phyloP scores from a whole-genome alignment of 2,329 filamentous ascomycete genomes.

The Penicillium concentricum region DNA sequence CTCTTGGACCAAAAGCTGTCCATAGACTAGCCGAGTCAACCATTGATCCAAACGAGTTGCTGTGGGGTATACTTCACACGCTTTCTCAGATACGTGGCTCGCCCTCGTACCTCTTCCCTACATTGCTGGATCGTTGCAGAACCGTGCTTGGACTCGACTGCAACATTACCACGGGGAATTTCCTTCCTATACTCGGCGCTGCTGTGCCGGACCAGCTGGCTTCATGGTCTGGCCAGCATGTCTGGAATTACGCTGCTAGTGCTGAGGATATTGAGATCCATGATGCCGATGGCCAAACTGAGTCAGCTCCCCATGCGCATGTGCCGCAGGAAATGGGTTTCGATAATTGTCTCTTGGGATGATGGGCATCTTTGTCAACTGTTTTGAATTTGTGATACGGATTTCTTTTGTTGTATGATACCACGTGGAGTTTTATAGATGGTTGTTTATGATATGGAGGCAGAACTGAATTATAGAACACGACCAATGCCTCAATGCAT shows the following conservation, averaged over 20 bases:
- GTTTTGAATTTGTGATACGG: neutral
- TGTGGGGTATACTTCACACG: conserved; percentile 41
- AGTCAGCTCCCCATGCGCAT: neutral
- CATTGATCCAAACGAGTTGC: conserved; percentile 35
- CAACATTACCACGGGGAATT: conserved; percentile 30
- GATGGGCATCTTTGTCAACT: neutral
- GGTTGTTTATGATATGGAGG: neutral
- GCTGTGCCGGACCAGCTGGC: conserved; percentile 10
- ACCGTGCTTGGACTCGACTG: conserved; percentile 33
- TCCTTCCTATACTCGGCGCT: conserved; percentile 23
- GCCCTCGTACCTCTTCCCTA: conserved; percentile 38
- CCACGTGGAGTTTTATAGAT: conserved; percentile 19
- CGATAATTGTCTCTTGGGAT: conserved; percentile 6
- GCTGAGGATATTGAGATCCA: conserved; percentile 2
- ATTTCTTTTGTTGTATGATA: conserved; percentile 14
- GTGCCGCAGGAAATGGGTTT: conserved; percentile 8
- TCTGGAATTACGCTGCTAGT: conserved; percentile 15
- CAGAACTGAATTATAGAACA: neutral
- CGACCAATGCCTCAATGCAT: neutral
- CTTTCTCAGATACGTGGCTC: conserved; percentile 41
- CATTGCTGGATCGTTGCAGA: conserved; percentile 33
- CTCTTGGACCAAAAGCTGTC: conserved; percentile 28
- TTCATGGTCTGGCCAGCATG: conserved; percentile 17
- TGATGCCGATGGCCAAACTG: conserved; percentile 7
- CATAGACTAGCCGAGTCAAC: conserved; percentile 31